These are phyloP conservation scores for Fusarium sp. DNA, from an alignment of 2,329 filamentous ascomycete species.

Conservation along the genomic window DNA sequence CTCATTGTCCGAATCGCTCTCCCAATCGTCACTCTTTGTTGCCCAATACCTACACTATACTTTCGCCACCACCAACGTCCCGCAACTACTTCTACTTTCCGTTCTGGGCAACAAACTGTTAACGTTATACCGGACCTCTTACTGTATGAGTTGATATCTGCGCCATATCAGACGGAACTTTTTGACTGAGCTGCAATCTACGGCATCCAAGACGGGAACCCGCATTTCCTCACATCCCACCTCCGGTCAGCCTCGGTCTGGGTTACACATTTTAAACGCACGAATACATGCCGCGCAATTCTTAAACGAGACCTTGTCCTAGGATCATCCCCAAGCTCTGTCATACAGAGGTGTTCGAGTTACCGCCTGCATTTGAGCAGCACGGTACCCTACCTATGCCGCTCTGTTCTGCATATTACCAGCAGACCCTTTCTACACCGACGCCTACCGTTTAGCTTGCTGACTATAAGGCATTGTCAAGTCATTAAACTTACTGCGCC, in stretches of 20 bases:
- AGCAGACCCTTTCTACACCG: constrained; percentile 20
- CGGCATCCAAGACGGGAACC: constrained; percentile 25
- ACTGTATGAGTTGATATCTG: constrained; percentile 15
- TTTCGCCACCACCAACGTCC: constrained; percentile 13
- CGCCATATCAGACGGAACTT: constrained; percentile 28
- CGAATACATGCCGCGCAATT: constrained; percentile 23
- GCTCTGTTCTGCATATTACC: constrained; percentile 15
- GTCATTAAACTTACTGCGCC: not conserved
- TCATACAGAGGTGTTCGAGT: constrained; percentile 17
- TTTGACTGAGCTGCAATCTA: constrained; percentile 28
- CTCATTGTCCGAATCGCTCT: constrained; percentile 25
- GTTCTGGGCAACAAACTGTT: constrained; percentile 31
- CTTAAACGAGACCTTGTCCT: constrained; percentile 22
- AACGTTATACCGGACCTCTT: not conserved
- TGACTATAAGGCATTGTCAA: constrained; percentile 12
- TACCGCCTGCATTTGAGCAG: constrained; percentile 14
- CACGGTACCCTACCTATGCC: constrained; percentile 28
- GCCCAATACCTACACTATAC: not conserved
- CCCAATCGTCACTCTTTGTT: not conserved
- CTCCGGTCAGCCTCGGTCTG: constrained; percentile 5
- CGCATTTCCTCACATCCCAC: constrained; percentile 34
- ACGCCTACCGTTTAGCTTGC: constrained; percentile 16
- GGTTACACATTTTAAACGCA: constrained; percentile 26
- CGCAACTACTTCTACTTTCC: constrained; percentile 22
- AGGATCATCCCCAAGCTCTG: constrained; percentile 2